Evolutionary conservation across 345 rosid genomes (phyloP), one percentile per base, ranked within the genome.

Genomic region (Populus davidiana): DNA sequence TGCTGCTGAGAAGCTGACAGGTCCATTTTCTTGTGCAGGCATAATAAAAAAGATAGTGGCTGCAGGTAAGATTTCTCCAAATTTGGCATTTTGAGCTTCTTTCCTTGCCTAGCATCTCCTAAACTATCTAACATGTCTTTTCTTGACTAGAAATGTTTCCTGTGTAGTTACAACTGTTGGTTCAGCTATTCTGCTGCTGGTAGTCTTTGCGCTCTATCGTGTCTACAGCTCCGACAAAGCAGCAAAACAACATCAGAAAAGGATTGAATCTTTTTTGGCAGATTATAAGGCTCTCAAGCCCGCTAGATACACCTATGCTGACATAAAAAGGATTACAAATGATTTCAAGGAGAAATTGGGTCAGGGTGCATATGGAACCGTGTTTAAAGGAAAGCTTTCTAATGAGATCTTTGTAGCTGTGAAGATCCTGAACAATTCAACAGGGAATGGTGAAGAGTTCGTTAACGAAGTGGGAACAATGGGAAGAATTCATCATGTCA

Each of bases 251-350:
- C 39, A 74, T 20, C 66, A 52, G 50, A 65, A 39, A 39, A 73
- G 67, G 16, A 47, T 82, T 9, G 74, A 75, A 16, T 56, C 13
- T 36, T 81, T 81, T 65, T 62, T 81, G 66, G 84, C 75, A 12
- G 84, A 74, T 18, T 81, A 81, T 75, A 78, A 61, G 66, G 81
- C 84, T 56, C 67, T 81, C 38, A 72, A 76, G 41, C 83, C 83
- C 10, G 20, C 80, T 6, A 72, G 83, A 35, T 76, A 76, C 41
- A 21, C 61, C 0, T 76, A 76, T 59, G 36, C 69, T 56, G 83
- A 81, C 62, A 17, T 81, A 4, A 67, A 76, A 50, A 81, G 80
- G 77, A 81, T 81, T 20, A 76, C 77, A 20, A 44, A 67, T 72
- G 44, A 76, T 8, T 81, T 81, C 17, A 76, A 71, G 70, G 72